Percentiles rank a stretch among this genome's conserved stretches.
Evolutionary conservation across 345 rosid species (phyloP).

Genomic region (Erodium maritimum): DNA sequence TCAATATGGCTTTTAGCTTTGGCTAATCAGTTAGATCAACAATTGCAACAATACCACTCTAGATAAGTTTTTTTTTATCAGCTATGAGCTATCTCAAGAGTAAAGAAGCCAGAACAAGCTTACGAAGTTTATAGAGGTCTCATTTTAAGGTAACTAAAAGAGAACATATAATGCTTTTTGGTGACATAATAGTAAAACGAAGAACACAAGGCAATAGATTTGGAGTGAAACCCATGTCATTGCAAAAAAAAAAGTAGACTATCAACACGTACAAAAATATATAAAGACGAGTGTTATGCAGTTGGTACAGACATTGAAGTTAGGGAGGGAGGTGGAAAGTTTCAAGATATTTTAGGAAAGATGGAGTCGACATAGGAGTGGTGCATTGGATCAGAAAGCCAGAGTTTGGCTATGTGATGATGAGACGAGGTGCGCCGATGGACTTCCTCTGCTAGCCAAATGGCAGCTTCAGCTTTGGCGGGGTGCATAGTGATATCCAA

Average conservation of each 20-base stretch:
- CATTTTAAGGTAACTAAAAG: too few relatives aligned
- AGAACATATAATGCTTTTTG: too few relatives aligned
- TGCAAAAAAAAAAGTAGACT: neutral
- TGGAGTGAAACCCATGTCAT: neutral
- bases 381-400: slow-evolving; percentile 53
- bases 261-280: too few relatives aligned
- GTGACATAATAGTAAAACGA: too few relatives aligned
- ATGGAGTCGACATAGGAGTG: slow-evolving; percentile 47
- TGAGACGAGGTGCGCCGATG: slow-evolving; percentile 60
- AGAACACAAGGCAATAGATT: too few relatives aligned
- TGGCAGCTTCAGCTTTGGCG: slow-evolving; percentile 63
- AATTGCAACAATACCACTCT: too few relatives aligned
- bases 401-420: slow-evolving; percentile 49
- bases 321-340: neutral
- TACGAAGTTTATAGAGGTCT: too few relatives aligned
- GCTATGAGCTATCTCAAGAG: too few relatives aligned
- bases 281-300: neutral
- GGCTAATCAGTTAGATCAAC: too few relatives aligned
- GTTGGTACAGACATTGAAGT: neutral
- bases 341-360: slow-evolving; percentile 14
- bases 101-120: too few relatives aligned
- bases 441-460: slow-evolving; percentile 77
- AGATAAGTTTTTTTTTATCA: too few relatives aligned
- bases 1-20: too few relatives aligned
- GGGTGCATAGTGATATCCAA: slow-evolving; percentile 67